Evolutionary conservation across 352 stramenopile species (phyloP).

Genomic region (Pythium rishiriense): DNA sequence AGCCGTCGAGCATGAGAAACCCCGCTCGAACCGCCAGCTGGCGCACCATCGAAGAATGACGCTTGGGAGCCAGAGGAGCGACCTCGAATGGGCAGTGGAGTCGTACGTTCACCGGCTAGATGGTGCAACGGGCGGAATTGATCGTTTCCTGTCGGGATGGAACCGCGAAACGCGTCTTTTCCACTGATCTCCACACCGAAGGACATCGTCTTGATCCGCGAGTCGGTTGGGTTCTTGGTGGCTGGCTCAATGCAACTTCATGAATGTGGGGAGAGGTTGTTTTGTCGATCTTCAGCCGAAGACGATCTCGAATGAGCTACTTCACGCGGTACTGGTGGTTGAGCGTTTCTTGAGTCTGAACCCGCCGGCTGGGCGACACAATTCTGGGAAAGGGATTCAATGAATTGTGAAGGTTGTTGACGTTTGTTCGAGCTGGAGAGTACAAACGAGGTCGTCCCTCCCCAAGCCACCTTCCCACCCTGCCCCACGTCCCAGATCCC

Average conservation of each 20-base stretch:
- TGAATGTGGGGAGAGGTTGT: conserved; percentile 14
- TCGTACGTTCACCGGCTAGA: conserved; percentile 2
- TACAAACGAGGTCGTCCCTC: conserved; percentile 5
- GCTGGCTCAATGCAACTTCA: conserved; percentile 22
- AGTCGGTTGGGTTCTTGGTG: conserved; percentile 3
- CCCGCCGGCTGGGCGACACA: conserved; percentile 1
- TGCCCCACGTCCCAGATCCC: conserved; percentile 14
- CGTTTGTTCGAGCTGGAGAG: background rate
- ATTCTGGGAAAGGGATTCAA: conserved; percentile 4
- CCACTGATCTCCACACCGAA: conserved; percentile 7
- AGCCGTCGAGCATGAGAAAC: conserved; percentile 5
- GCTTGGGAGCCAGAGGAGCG: background rate
- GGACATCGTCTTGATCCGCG: conserved; percentile 1
- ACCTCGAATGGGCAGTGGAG: conserved; percentile 7
- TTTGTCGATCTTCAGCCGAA: conserved; percentile 9
- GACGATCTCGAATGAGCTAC: background rate
- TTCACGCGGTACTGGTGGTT: conserved; percentile 2
- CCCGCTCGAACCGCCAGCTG: background rate
- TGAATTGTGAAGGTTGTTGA: background rate
- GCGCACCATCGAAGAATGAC: background rate
- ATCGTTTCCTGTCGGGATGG: conserved; percentile 1
- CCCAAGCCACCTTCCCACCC: conserved; percentile 13
- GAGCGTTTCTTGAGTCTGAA: conserved; percentile 1
- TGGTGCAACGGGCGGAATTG: conserved; percentile 9
- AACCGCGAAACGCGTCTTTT: conserved; percentile 4